Evolutionary conservation across 495 filamentous ascomycete genomes (phyloP), one percentile per base, ranked within the genome.

Genomic region (Pyrenopolyporus hunteri): DNA sequence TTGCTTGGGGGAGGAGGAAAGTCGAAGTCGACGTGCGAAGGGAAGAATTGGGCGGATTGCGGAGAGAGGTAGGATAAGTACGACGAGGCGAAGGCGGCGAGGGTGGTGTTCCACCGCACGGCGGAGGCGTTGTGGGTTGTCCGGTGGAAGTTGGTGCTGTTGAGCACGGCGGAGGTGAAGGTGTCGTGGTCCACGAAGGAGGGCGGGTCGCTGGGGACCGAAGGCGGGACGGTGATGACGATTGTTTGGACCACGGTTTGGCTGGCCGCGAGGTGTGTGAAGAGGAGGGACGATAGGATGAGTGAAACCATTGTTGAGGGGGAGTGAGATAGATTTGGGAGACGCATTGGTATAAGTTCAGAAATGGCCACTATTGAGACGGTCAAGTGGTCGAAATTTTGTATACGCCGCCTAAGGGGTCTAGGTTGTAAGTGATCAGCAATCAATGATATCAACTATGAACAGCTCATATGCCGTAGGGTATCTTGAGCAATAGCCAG

Each of bases 111-210:
- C 88, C 89, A 95, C 10, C 54, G 55, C 10, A 93, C 63, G 2
- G 75, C 50, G 0, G 72, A 73, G 28, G 89, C 89, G 60, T 87
- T 84, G 74, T 93, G 86, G 42, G 81, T 69, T 1, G 55, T 23
- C 14, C 90, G 87, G 74, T 88, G 92, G 44, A 75, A 70, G 70
- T 94, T 93, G 33, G 82, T 89, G 66, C 76, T 78, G 66, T 83
- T 82, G 20, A 94, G 78, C 47, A 90, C 76, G 6, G 82, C 76
- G 46, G 80, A 71, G 44, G 81, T 69, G 76, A 92, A 89, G 10
- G 67, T 44, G 3, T 37, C 19, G 40, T 73, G 57, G 58, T 76
- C 68, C 0, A 79, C 80, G 67, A 86, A 91, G 25, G 73, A 61
- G 4, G 74, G 73, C 14, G 69, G 68, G 6, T 50, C 22, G 52